Conservation (phyloP, 2,329 filamentous ascomycete species). For the Aureobasidium vineae region DNA sequence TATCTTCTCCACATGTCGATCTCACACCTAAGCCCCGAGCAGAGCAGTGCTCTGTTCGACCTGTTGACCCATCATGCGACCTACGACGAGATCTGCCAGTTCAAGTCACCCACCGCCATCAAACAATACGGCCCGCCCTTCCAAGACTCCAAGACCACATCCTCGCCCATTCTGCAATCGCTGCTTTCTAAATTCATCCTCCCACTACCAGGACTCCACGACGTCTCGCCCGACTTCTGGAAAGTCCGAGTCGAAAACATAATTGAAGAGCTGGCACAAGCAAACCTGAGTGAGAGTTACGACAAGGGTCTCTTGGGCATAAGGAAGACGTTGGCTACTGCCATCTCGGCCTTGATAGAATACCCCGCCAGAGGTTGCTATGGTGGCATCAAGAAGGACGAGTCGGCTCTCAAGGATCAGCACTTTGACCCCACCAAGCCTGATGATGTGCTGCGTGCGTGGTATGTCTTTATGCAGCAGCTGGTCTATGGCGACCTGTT, state of each 20-base stretch:
- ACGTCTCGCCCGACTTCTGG: constrained; percentile 66
- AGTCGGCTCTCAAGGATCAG: constrained; percentile 34
- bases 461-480: constrained; percentile 64
- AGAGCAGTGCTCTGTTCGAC: constrained; percentile 54
- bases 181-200: constrained; percentile 65
- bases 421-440: constrained; percentile 60
- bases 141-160: constrained; percentile 48
- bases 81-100: constrained; percentile 67
- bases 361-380: constrained; percentile 65
- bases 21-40: constrained; percentile 36
- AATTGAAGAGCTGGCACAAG: constrained; percentile 61
- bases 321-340: constrained; percentile 72
- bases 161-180: constrained; percentile 64
- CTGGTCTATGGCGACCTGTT: constrained; percentile 67
- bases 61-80: constrained; percentile 55
- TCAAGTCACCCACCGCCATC: constrained; percentile 65
- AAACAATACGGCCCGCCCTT: constrained; percentile 70
- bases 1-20: constrained; percentile 3
- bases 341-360: constrained; percentile 67
- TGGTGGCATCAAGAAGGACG: constrained; percentile 55
- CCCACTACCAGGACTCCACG: constrained; percentile 63
- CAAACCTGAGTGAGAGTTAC: constrained; percentile 75
- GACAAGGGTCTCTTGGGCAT: constrained; percentile 74
- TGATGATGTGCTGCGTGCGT: constrained; percentile 61
- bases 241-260: constrained; percentile 59